Evolutionary conservation across 768 basidiomycete genomes (phyloP).

Genomic region (Mycena capillaripes): DNA sequence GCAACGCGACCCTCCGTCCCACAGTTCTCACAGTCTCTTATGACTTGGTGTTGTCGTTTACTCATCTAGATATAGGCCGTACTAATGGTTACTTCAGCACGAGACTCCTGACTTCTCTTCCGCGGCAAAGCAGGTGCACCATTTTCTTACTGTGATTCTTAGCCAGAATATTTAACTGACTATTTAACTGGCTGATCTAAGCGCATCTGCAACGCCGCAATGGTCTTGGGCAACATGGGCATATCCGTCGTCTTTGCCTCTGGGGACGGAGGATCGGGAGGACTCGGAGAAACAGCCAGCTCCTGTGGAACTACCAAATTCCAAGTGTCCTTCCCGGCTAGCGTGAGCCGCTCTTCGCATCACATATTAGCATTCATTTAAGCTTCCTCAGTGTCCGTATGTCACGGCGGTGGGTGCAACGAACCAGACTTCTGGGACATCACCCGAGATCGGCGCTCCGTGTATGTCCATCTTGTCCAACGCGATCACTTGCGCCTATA

Average conservation of each 20-base stretch:
- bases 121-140: conserved; percentile 6
- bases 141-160: conserved; percentile 5
- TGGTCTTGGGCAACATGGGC: conserved; percentile 15
- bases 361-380: conserved; percentile 1
- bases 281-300: not conserved
- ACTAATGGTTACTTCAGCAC: not conserved
- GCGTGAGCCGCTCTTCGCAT: conserved; percentile 11
- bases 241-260: conserved; percentile 7
- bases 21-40: conserved; percentile 16
- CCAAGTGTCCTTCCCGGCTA: conserved; percentile 1
- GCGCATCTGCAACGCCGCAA: conserved; percentile 9
- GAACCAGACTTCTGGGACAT: conserved; percentile 7
- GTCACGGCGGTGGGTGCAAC: conserved; percentile 9
- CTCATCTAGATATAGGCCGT: conserved; percentile 12
- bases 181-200: conserved; percentile 6
- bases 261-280: conserved; percentile 1
- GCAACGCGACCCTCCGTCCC: conserved; percentile 11
- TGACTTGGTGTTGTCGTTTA: not conserved
- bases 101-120: conserved; percentile 2
- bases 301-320: conserved; percentile 13
- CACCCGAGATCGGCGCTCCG: conserved; percentile 5
- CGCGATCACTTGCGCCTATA: conserved; percentile 3
- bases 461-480: conserved; percentile 4
- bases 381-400: conserved; percentile 14
- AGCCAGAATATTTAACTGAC: not conserved